Evolutionary conservation across 495 filamentous ascomycete species (phyloP).

Genomic region (Neurospora pannonica): DNA sequence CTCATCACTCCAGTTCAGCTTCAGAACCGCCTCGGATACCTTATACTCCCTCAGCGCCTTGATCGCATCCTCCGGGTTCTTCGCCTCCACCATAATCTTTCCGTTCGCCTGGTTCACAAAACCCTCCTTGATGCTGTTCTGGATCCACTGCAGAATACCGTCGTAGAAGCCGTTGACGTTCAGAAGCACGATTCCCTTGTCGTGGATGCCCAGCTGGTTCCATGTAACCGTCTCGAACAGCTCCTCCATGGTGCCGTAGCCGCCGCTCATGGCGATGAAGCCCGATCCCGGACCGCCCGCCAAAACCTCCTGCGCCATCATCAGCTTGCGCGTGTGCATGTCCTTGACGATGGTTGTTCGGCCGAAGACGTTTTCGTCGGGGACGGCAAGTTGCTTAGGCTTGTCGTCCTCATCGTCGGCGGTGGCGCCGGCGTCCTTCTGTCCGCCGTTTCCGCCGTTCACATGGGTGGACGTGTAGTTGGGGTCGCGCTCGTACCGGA

Average conservation of each 20-base stretch:
- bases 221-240: slow-evolving; percentile 93
- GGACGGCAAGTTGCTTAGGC: slow-evolving; percentile 23
- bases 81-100: slow-evolving; percentile 69
- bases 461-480: slow-evolving; percentile 32
- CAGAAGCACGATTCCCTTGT: slow-evolving; percentile 64
- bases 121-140: slow-evolving; percentile 62
- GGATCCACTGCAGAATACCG: slow-evolving; percentile 74
- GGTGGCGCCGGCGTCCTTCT: background rate
- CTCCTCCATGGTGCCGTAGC: slow-evolving; percentile 94
- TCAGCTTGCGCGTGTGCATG: slow-evolving; percentile 88
- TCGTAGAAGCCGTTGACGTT: slow-evolving; percentile 91
- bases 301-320: slow-evolving; percentile 84
- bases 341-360: slow-evolving; percentile 78
- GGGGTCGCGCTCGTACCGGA: slow-evolving; percentile 64
- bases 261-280: slow-evolving; percentile 83
- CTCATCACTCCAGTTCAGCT: slow-evolving; percentile 72
- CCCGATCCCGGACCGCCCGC: slow-evolving; percentile 73
- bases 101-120: slow-evolving; percentile 63
- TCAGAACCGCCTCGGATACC: slow-evolving; percentile 60
- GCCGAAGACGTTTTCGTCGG: slow-evolving; percentile 65
- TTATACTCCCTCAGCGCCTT: slow-evolving; percentile 63
- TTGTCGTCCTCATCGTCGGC: slow-evolving; percentile 9
- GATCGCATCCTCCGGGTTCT: slow-evolving; percentile 60
- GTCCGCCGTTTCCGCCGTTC: slow-evolving; percentile 13
- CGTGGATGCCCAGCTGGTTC: slow-evolving; percentile 96